Percentiles rank a stretch among this genome's conserved stretches.
Evolutionary conservation across 345 rosid species (phyloP).

Genomic region (Populus simonii): DNA sequence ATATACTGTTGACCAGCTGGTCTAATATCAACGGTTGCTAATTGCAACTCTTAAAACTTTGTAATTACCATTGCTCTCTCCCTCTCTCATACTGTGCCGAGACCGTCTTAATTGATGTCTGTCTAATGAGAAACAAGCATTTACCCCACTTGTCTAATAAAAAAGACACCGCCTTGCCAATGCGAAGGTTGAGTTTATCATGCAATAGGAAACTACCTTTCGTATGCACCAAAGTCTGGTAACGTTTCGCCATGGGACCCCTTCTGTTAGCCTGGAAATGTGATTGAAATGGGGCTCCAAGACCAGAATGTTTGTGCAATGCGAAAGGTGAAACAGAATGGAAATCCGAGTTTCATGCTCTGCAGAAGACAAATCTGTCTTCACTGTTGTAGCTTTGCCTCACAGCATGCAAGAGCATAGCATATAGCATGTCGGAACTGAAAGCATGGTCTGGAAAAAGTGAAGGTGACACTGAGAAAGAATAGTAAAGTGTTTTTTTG

Average conservation of each 20-base stretch:
- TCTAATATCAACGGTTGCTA: constrained; percentile 20
- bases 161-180: neutral
- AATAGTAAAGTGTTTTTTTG: too few relatives aligned
- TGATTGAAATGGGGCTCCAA: neutral
- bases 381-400: too few relatives aligned
- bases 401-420: too few relatives aligned
- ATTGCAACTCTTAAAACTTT: constrained; percentile 29
- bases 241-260: neutral
- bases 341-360: too few relatives aligned
- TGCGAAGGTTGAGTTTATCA: neutral
- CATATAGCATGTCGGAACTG: too few relatives aligned
- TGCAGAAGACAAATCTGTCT: too few relatives aligned
- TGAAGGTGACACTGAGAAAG: too few relatives aligned
- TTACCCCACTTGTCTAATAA: neutral
- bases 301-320: too few relatives aligned
- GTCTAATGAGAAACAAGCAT: neutral
- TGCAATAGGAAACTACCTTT: neutral
- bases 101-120: neutral
- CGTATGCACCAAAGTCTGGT: neutral
- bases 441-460: too few relatives aligned
- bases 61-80: constrained; percentile 19
- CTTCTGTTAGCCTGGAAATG: neutral
- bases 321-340: too few relatives aligned
- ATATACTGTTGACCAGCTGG: constrained; percentile 25
- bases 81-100: neutral